phyloP scores from a whole-genome alignment of 2,329 filamentous ascomycete species.

The Hymenoscyphus linearis region DNA sequence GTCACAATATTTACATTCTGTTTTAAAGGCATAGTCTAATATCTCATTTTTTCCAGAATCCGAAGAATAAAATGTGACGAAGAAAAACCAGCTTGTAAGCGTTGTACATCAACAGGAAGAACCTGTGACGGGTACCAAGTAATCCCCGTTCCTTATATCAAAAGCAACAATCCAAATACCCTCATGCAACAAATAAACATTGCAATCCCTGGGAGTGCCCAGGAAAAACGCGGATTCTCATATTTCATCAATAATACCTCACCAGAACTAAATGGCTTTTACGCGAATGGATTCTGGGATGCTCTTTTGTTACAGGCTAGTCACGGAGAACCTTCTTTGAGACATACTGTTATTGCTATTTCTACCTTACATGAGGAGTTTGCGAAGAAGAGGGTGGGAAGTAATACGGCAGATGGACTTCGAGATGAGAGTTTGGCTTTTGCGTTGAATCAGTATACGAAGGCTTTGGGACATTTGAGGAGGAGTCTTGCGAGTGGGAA shows the following conservation, averaged over 20 bases:
- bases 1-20: conserved; percentile 1
- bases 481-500: conserved; percentile 21
- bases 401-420: conserved; percentile 7
- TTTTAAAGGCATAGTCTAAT: no score
- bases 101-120: conserved; percentile 23
- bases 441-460: conserved; percentile 28
- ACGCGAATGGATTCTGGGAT: conserved; percentile 25
- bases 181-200: conserved; percentile 18
- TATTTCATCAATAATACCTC: conserved; percentile 26
- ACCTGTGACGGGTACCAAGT: conserved; percentile 26
- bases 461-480: conserved; percentile 26
- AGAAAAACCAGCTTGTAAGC: conserved; percentile 20
- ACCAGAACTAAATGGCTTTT: conserved; percentile 26
- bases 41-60: conserved; percentile 11
- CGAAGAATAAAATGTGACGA: conserved; percentile 28
- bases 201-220: conserved; percentile 19
- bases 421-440: conserved; percentile 17
- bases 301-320: conserved; percentile 27
- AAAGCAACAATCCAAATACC: conserved; percentile 1
- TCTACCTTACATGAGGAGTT: conserved; percentile 29
- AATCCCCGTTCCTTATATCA: background rate
- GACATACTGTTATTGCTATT: conserved; percentile 30
- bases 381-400: conserved; percentile 9
- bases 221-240: conserved; percentile 27
- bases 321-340: conserved; percentile 22